Evolutionary conservation across 2,329 filamentous ascomycete genomes (phyloP).

Genomic region (Aureobasidium zeae): DNA sequence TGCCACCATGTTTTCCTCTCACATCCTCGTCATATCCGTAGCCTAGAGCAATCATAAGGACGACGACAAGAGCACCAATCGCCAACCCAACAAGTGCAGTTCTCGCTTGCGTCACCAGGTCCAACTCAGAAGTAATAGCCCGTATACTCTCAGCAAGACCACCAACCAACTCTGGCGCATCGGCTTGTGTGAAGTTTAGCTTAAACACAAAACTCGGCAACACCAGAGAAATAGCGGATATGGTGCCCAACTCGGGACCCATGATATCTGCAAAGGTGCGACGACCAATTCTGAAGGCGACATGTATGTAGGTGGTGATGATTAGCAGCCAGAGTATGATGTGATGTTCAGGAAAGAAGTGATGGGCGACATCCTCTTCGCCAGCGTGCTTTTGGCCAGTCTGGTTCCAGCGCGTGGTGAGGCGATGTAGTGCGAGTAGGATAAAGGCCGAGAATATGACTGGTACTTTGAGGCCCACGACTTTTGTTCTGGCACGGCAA

Average conservation of each 20-base stretch:
- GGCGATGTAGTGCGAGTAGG: conserved; percentile 52
- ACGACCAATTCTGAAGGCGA: conserved; percentile 38
- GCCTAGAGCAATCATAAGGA: conserved; percentile 1
- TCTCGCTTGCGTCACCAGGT: conserved; percentile 30
- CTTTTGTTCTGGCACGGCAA: neutral
- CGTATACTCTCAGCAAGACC: conserved; percentile 35
- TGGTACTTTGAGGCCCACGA: neutral
- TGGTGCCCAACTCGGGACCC: conserved; percentile 23
- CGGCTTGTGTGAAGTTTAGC: conserved; percentile 74
- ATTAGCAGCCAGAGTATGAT: conserved; percentile 66
- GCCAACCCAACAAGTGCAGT: conserved; percentile 31
- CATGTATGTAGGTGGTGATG: conserved; percentile 56
- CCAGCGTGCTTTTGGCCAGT: conserved; percentile 94
- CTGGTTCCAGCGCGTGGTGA: conserved; percentile 82
- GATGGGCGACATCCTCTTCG: conserved; percentile 74
- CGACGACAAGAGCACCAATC: conserved; percentile 24
- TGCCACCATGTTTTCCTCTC: neutral
- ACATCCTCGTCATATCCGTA: conserved; percentile 1
- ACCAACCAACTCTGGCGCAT: conserved; percentile 64
- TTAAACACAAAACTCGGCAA: conserved; percentile 71
- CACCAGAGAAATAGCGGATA: conserved; percentile 35
- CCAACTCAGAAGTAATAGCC: conserved; percentile 21
- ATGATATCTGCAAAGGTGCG: conserved; percentile 24
- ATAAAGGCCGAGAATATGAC: conserved; percentile 18
- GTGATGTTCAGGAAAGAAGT: conserved; percentile 55